Percentiles rank a stretch among this genome's conserved stretches.
Conservation (phyloP, 2,329 filamentous ascomycete genomes). For the Aspergillus novoparasiticus region DNA sequence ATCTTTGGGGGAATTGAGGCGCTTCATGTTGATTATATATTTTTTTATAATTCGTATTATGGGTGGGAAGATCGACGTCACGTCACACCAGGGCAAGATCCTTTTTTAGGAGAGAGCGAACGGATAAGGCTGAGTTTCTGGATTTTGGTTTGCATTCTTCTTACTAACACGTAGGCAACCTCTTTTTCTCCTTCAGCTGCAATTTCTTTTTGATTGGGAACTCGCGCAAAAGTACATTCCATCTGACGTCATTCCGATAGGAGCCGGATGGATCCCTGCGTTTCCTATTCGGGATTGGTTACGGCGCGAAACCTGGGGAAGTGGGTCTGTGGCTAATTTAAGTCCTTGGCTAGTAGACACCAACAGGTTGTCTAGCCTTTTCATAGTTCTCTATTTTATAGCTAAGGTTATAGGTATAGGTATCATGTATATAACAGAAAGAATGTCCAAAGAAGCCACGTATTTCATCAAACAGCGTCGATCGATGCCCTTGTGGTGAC, state of each 20-base stretch:
- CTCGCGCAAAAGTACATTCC: neutral
- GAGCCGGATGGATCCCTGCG: conserved; percentile 4
- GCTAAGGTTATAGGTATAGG: neutral
- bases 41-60: neutral
- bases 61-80: conserved; percentile 26
- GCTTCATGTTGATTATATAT: conserved; percentile 24
- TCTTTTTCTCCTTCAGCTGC: neutral
- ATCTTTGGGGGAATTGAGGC: conserved; percentile 25
- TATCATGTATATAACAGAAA: neutral
- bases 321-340: conserved; percentile 8
- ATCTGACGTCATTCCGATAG: conserved; percentile 23
- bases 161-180: neutral
- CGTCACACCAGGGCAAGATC: conserved; percentile 5
- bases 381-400: neutral
- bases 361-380: neutral
- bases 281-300: conserved; percentile 2
- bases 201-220: neutral
- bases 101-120: neutral
- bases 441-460: neutral
- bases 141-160: neutral
- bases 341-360: neutral
- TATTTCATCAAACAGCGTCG: conserved; percentile 65
- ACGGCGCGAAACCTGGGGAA: conserved; percentile 7
- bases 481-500: conserved; percentile 76
- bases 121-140: neutral